Evolutionary conservation across 805 yeast genomes (phyloP), one percentile per base, ranked within the genome.

Genomic region (Saccharomycopsis schoenii): DNA sequence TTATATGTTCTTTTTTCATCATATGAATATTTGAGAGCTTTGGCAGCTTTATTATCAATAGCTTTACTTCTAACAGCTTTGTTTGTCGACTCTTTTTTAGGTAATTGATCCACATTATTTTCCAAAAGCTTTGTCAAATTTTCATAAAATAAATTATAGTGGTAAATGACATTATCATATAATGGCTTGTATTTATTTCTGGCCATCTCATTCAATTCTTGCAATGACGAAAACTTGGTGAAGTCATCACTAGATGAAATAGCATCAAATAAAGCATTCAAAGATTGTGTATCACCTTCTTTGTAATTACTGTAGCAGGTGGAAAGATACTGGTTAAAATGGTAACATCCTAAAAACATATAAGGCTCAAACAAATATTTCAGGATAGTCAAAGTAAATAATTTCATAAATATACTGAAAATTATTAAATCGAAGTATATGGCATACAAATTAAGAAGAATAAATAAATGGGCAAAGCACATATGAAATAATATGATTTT

Each of bases 281-380:
- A 55, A 4, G 52, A 47, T 21, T 47, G 52, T 34, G 50, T 57
- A 29, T 36, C 59, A 14, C 57, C 37, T 17, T 57, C 56, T 25
- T 24, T 14, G 21, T 62, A 54, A 29, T 52, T 47, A 34, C 47
- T 42, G 15, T 58, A 57, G 40, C 60, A 63, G 14, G 57, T 57
- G 12, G 64, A 61, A 9, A 63, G 58, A 29, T 54, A 42, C 36
- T 61, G 63, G 17, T 55, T 43, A 36, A 61, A 63, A 47, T 63
- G 65, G 17, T 59, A 56, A 17, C 64, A 41, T 6, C 65, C 65
- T 15, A 61, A 36, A 29, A 61, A 15, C 24, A 59, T 59, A 52
- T 63, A 63, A 19, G 65, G 59, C 25, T 59, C 57, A 58, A 63
- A 63, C 9, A 61, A 41, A 36, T 54, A 56, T 41, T 25, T 42